A percentile compares a stretch with the other conserved stretches of the same genome.
These are phyloP conservation scores for Backusella macrospora DNA, from an alignment of 192 early-diverging fungal species.

Conservation along the genomic window DNA sequence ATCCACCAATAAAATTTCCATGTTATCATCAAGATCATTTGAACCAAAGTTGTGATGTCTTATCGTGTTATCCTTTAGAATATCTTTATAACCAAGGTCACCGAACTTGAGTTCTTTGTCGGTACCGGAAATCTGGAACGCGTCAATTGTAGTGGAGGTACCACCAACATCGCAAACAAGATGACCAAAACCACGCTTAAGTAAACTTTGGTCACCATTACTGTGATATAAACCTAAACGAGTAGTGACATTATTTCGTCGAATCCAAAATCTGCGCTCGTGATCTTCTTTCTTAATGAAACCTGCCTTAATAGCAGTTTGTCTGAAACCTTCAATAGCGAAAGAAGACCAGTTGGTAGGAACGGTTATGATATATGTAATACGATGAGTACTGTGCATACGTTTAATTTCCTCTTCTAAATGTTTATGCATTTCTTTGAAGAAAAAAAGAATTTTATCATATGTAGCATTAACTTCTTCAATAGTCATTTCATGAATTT, in stretches of 20 bases:
- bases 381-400: slow-evolving; percentile 11
- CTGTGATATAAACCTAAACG: neutral
- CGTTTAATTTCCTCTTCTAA: neutral
- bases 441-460: neutral
- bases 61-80: neutral
- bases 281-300: neutral
- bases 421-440: neutral
- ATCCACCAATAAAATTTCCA: slow-evolving; percentile 4
- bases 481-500: neutral
- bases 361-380: neutral
- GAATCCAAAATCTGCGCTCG: slow-evolving; percentile 8
- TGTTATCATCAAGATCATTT: neutral
- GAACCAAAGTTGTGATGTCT: neutral
- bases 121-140: slow-evolving; percentile 6
- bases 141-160: neutral
- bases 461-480: neutral
- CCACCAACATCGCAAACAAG: slow-evolving; percentile 1
- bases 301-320: neutral
- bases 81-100: neutral
- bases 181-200: neutral
- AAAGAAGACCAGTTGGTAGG: neutral
- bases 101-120: slow-evolving; percentile 1
- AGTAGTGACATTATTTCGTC: neutral
- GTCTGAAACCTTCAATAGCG: neutral
- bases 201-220: slow-evolving; percentile 12